These are phyloP conservation scores for Glycine latifolia DNA, from an alignment of 306 rosid genomes.

Conservation along the genomic window DNA sequence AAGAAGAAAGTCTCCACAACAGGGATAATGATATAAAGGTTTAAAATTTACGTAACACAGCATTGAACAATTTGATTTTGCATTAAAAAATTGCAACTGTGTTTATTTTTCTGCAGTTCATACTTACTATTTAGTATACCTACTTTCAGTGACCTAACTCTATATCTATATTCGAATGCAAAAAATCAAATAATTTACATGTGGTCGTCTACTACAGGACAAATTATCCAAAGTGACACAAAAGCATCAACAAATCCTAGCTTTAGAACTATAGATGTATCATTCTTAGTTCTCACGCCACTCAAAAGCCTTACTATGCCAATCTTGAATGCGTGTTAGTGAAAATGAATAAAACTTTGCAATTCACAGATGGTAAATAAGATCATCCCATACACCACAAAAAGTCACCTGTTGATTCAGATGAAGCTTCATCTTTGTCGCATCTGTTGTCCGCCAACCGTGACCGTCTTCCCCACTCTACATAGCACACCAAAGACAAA, in stretches of 20 bases:
- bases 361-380: conserved; percentile 29
- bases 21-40: neutral
- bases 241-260: conserved; percentile 11
- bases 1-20: neutral
- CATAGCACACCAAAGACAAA: conserved; percentile 44
- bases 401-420: conserved; percentile 50
- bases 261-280: neutral
- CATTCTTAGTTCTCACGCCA: neutral
- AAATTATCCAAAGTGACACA: conserved; percentile 16
- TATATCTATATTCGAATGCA: neutral
- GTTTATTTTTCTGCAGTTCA: conserved; percentile 14
- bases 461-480: conserved; percentile 51
- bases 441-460: conserved; percentile 42
- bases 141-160: conserved; percentile 21
- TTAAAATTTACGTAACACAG: neutral
- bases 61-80: conserved; percentile 9
- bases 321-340: neutral
- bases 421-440: conserved; percentile 40
- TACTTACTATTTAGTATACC: conserved; percentile 14
- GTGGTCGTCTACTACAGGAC: conserved; percentile 3
- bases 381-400: neutral
- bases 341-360: conserved; percentile 34
- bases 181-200: conserved; percentile 12
- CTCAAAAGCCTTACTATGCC: conserved; percentile 14
- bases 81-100: conserved; percentile 1